Evolutionary conservation across 2,329 filamentous ascomycete species (phyloP).

Genomic region (Pyricularia grisea): DNA sequence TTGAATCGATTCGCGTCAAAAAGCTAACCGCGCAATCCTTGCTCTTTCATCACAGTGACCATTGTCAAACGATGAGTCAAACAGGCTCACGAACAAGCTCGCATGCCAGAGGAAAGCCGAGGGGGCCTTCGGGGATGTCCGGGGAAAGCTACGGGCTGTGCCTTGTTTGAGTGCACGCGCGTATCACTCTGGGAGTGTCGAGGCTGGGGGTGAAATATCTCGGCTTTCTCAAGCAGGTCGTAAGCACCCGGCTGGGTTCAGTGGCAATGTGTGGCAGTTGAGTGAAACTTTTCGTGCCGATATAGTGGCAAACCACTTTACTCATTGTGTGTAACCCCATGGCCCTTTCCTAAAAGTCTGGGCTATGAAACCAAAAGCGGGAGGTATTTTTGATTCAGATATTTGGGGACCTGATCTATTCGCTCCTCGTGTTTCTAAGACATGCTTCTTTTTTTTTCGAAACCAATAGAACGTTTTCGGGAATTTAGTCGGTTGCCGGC

Average conservation of each 20-base stretch:
- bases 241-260: neutral
- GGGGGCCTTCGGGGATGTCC: neutral
- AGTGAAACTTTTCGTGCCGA: neutral
- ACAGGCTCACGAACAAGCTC: neutral
- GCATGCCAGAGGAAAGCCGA: neutral
- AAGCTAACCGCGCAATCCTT: neutral
- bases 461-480: neutral
- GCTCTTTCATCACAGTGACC: slow-evolving; percentile 34
- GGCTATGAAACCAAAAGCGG: neutral
- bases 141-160: neutral
- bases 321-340: neutral
- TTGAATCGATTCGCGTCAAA: neutral
- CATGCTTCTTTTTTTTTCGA: neutral
- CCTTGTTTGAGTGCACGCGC: neutral
- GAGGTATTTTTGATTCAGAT: neutral
- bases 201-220: neutral
- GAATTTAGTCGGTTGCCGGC: neutral
- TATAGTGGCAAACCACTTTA: neutral
- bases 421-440: neutral
- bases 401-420: neutral
- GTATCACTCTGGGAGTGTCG: neutral
- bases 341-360: neutral
- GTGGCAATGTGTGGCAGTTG: neutral
- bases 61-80: slow-evolving; percentile 57
- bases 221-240: neutral